Conservation (phyloP, 2,329 filamentous ascomycete genomes). For the Diaporthe caulivora region DNA sequence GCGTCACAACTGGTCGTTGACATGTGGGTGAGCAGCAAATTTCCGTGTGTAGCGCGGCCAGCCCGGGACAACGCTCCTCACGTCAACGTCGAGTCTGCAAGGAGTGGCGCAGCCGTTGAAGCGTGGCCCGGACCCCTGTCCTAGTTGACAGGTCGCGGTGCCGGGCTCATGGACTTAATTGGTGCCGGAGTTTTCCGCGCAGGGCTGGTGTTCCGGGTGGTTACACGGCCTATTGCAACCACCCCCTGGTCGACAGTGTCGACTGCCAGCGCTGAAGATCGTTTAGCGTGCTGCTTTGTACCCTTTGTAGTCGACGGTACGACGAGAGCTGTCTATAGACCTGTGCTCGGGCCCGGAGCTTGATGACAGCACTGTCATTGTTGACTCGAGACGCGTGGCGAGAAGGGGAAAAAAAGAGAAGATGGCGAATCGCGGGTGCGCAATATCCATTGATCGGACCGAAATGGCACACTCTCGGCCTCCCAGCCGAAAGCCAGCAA, state of each 20-base stretch:
- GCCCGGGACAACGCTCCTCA: too few species aligned
- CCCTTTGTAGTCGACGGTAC: too few species aligned
- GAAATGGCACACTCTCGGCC: background rate
- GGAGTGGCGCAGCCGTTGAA: constrained; percentile 11
- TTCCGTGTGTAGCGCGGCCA: too few species aligned
- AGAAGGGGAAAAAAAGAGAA: background rate
- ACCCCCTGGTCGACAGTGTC: background rate
- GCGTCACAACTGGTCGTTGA: background rate
- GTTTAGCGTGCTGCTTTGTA: too few species aligned
- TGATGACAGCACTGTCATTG: too few species aligned
- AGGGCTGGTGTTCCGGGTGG: constrained; percentile 4
- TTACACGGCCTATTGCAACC: background rate
- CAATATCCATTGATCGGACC: background rate
- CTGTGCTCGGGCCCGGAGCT: background rate
- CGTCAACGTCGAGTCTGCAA: background rate
- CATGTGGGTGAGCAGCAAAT: background rate
- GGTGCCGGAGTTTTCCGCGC: background rate
- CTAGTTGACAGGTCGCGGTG: background rate
- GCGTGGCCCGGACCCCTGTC: constrained; percentile 5
- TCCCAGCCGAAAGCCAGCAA: background rate
- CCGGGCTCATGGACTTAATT: background rate
- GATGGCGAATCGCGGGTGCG: background rate
- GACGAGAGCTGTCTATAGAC: background rate
- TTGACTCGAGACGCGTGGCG: too few species aligned
- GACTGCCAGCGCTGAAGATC: background rate